phyloP scores from a whole-genome alignment of 1,284 basidiomycete species.

The Puccinia novopanici region DNA sequence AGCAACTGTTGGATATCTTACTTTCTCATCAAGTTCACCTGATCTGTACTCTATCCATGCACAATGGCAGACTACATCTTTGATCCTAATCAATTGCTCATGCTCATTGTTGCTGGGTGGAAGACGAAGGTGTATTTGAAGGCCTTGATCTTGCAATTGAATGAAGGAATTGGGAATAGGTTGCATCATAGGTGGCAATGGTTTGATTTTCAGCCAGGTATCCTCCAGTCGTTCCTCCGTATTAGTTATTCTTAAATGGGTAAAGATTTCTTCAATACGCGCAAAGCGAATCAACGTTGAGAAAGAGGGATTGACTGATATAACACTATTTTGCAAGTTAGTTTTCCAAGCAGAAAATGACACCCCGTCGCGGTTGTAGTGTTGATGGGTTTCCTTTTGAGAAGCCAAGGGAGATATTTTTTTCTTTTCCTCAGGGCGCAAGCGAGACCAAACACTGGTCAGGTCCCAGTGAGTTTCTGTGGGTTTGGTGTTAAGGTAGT shows the following conservation, averaged over 20 bases:
- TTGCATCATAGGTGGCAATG: background rate
- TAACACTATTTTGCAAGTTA: constrained; percentile 1
- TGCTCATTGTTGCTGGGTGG: no score
- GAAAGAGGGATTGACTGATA: background rate
- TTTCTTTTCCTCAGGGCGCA: background rate
- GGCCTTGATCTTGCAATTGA: no score
- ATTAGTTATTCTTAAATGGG: background rate
- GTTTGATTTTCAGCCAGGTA: constrained; percentile 8
- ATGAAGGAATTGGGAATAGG: no score
- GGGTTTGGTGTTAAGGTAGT: no score
- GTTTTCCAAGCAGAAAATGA: background rate
- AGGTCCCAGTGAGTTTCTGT: no score
- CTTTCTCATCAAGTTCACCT: no score
- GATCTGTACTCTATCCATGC: no score
- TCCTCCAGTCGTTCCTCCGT: background rate
- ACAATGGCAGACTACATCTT: no score
- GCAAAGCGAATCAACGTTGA: background rate
- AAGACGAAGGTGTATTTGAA: no score
- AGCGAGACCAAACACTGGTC: background rate
- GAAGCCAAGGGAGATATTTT: background rate
- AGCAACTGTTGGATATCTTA: no score
- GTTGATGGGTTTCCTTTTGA: background rate
- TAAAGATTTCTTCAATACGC: background rate
- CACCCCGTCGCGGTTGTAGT: background rate
- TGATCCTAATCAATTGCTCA: no score